Percentiles rank a stretch among this genome's conserved stretches.
phyloP scores from a whole-genome alignment of 345 rosid species.

The Eucalyptus pauciflora region DNA sequence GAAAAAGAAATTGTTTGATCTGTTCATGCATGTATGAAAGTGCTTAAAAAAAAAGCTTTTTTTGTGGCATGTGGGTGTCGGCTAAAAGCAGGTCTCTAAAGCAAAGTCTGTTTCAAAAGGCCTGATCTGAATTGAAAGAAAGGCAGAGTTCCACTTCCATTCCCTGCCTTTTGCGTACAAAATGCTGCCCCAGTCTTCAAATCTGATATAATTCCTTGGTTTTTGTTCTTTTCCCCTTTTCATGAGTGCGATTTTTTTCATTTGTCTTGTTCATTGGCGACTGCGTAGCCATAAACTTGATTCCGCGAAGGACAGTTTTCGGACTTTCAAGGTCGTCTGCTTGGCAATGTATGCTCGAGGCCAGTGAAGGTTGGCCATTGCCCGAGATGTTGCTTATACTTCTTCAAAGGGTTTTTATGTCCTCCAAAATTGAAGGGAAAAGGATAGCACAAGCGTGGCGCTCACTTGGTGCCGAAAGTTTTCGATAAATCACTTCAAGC shows the following conservation, averaged over 20 bases:
- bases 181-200: not conserved
- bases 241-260: not conserved
- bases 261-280: not conserved
- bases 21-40: not conserved
- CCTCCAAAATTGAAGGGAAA: not conserved
- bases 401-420: not conserved
- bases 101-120: not conserved
- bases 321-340: not conserved
- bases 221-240: not conserved
- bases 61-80: not conserved
- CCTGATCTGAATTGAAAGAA: not conserved
- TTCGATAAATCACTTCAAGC: not conserved
- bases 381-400: not conserved
- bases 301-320: not conserved
- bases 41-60: not conserved
- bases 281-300: not conserved
- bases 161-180: not conserved
- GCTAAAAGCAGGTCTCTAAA: not conserved
- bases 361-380: not conserved
- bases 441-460: rapidly evolving
- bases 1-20: not conserved
- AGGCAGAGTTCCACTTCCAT: not conserved
- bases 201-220: not conserved
- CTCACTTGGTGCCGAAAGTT: not conserved
- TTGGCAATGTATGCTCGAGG: not conserved